Base-by-base conservation (phyloP, 306 rosid species). In the Dicorynia guianensis region DNA sequence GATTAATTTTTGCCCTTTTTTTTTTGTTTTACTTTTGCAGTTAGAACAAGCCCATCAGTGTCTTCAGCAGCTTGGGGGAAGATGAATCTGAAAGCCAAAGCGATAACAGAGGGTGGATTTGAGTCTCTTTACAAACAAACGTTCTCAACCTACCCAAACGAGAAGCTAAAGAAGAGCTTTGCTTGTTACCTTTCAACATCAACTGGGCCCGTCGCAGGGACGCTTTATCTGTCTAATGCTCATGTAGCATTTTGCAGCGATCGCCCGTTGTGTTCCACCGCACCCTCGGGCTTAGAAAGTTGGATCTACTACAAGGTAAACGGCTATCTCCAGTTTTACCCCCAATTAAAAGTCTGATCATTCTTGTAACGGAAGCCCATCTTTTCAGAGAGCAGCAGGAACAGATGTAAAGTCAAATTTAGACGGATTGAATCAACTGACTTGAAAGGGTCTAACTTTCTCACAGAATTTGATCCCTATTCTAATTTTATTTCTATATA, bases 141-240 rank as follows among this genome's bases (percentile, higher is more conserved):
- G 34, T 86, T 86, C 84, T 33, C 80, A 12, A 83, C 84, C 20
- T 71, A 53, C 56, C 81, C 83, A 64, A 60, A 83, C 34, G 87
- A 86, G 80, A 86, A 80, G 61, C 85, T 86, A 44, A 80, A 80
- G 42, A 86, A 86, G 75, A 80, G 30, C 65, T 86, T 86, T 66
- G 90, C 90, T 9, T 86, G 75, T 74, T 75, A 86, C 70, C 79
- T 86, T 33, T 86, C 90, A 52, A 83, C 90, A 20, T 63, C 85
- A 49, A 63, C 90, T 0, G 90, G 90, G 2, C 87, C 90, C 5
- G 85, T 86, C 60, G 83, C 90, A 5, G 90, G 90, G 75, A 86
- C 90, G 11, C 87, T 86, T 13, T 86, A 86, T 64, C 81, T 86
- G 5, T 86, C 90, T 8, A 34, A 86, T 58, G 47, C 76, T 66